Base-by-base conservation (phyloP, 139 green algal genomes). In the Pseudopediastrum boryanum region DNA sequence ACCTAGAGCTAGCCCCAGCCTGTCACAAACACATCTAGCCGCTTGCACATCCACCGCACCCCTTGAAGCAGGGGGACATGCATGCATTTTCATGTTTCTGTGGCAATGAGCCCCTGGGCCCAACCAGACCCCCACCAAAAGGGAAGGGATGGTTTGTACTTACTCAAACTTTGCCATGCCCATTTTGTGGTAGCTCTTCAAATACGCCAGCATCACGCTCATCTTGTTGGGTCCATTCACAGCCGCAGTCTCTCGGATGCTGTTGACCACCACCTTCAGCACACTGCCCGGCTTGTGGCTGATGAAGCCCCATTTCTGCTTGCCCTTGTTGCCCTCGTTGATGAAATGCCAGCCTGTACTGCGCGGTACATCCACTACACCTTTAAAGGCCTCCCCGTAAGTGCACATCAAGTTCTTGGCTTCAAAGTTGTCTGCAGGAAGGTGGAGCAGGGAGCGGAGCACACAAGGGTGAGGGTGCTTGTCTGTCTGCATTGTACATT, bases 171-270 rank as follows among this genome's bases (percentile, higher is more conserved):
- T 72, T 10, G 80, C 80, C 19, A 54, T 58, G 66, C 80, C 80
- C 80, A 85, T 85, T 58, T 71, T n/a, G 21, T 79, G 27, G 48
- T 85, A 85, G 44, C 50, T 74, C 44, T 80, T 75, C 31, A 85
- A 50, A 48, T 85, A 77, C 12, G 64, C 72, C 27, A 85, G 50
- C 63, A 76, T 82, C 48, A 85, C 62, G 31, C 75, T 80, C 56
- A 81, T 80, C 69, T 33, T 12, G 29, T 12, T 35, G 23, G 41
- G n/a, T 46, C 0, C 7, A 35, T 9, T 38, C 36, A 7, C 44
- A 9, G 8, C 46, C 58, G 27, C 50, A 36, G 25, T 35, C 33
- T 42, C 33, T n/a, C 76, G 50, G 38, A 69, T 70, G 23, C 38
- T 77, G 76, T 82, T 82, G 51, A 82, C 50, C 10, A 58, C 38